Evolutionary conservation across 176 grass and related monocot species (phyloP).

Genomic region (Luzula sylvatica): DNA sequence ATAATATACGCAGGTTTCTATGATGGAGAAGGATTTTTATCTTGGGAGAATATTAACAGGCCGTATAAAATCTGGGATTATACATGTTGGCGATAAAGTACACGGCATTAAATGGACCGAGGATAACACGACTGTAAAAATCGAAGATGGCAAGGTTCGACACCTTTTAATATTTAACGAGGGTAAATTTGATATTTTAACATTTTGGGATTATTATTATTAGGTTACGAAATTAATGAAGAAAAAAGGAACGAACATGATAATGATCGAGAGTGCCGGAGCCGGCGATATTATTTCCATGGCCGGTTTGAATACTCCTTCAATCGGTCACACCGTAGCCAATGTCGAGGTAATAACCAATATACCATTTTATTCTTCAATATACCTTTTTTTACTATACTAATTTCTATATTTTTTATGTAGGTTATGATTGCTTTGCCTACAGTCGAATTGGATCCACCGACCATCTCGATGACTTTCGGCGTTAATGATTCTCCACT

Average conservation of each 20-base stretch:
- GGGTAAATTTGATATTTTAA: constrained; percentile 7
- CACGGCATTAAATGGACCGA: constrained; percentile 71
- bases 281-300: constrained; percentile 97
- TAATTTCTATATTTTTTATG: constrained; percentile 21
- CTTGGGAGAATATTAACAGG: constrained; percentile 94
- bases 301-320: constrained; percentile 83
- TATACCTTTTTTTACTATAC: not conserved
- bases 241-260: constrained; percentile 89
- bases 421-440: constrained; percentile 87
- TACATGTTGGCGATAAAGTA: constrained; percentile 82
- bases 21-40: constrained; percentile 99
- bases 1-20: constrained; percentile 60
- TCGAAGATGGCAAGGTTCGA: constrained; percentile 92
- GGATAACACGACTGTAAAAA: constrained; percentile 51
- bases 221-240: constrained; percentile 97
- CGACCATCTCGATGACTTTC: constrained; percentile 99
- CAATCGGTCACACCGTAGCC: constrained; percentile 95
- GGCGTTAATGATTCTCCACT: constrained; percentile 95
- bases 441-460: constrained; percentile 86
- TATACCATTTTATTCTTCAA: constrained; percentile 16
- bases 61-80: constrained; percentile 62
- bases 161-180: not conserved
- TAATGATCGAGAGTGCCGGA: constrained; percentile 64
- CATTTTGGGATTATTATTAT: constrained; percentile 5
- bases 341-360: constrained; percentile 71